phyloP scores from a whole-genome alignment of 2,329 filamentous ascomycete genomes.

The Aspergillus caelatus region DNA sequence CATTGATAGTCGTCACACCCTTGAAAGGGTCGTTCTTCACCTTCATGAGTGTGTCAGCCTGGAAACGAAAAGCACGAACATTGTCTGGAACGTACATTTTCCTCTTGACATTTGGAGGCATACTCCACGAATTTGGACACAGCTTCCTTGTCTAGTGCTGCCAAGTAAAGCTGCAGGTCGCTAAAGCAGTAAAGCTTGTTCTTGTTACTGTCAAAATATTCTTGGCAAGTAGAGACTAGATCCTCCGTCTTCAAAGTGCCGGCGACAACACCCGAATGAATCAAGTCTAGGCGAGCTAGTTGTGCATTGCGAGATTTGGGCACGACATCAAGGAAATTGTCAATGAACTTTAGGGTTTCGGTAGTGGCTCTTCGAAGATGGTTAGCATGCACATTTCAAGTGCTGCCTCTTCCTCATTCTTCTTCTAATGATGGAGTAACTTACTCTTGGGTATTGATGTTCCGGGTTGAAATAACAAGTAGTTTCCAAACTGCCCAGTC shows the following conservation, averaged over 20 bases:
- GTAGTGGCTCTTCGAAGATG: constrained; percentile 29
- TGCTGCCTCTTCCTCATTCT: background rate
- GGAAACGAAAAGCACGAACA: background rate
- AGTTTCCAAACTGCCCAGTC: constrained; percentile 52
- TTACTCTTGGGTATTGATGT: constrained; percentile 37
- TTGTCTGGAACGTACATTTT: constrained; percentile 15
- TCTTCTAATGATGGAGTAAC: constrained; percentile 16
- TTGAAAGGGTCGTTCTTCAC: constrained; percentile 24
- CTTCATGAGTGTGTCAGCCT: constrained; percentile 18
- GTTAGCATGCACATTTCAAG: constrained; percentile 11
- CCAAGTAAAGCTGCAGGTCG: constrained; percentile 43
- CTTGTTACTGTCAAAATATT: constrained; percentile 45
- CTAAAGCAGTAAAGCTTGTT: constrained; percentile 50
- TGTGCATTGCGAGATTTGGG: constrained; percentile 48
- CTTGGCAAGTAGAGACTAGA: constrained; percentile 41
- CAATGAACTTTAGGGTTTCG: constrained; percentile 37
- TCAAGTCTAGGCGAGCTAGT: constrained; percentile 40
- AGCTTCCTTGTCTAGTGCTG: constrained; percentile 29
- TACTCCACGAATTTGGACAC: constrained; percentile 33
- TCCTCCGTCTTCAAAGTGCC: constrained; percentile 31
- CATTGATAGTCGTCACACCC: constrained; percentile 42
- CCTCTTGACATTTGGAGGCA: constrained; percentile 21
- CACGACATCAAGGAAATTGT: constrained; percentile 34
- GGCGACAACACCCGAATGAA: constrained; percentile 27
- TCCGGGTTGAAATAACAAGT: constrained; percentile 38